Evolutionary conservation across 768 basidiomycete species (phyloP).

Genomic region (Hericium rajendrae): DNA sequence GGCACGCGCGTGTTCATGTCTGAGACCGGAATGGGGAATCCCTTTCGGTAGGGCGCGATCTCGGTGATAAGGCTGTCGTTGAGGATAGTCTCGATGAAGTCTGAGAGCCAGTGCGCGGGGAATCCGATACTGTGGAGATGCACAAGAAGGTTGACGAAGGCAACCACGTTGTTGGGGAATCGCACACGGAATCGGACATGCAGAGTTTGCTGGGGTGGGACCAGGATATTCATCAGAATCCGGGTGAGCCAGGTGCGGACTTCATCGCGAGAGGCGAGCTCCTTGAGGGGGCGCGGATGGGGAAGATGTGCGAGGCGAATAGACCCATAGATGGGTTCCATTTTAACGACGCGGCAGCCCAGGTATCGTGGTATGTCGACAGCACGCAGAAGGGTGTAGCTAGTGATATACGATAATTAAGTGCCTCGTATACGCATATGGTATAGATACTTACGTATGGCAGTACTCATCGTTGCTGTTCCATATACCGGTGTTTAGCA

Average conservation of each 20-base stretch:
- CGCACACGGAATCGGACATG: too few relatives aligned
- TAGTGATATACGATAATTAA: background rate
- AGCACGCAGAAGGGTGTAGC: background rate
- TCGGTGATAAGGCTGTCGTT: conserved; percentile 20
- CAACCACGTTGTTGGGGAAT: conserved; percentile 3
- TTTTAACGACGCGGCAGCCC: background rate
- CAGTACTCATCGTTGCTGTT: background rate
- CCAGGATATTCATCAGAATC: background rate
- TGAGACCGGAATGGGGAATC: conserved; percentile 19
- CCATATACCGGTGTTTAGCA: conserved; percentile 1
- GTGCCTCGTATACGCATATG: too few relatives aligned
- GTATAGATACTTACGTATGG: background rate
- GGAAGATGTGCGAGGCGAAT: background rate
- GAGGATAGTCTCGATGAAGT: conserved; percentile 17
- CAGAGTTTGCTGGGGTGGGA: background rate
- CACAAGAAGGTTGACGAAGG: background rate
- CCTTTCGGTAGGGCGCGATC: conserved; percentile 18
- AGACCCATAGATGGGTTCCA: background rate
- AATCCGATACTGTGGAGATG: conserved; percentile 3
- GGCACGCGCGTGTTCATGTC: conserved; percentile 11
- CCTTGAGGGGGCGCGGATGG: background rate
- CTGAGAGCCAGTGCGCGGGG: conserved; percentile 1
- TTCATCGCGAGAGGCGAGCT: conserved; percentile 1
- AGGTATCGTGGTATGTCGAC: background rate
- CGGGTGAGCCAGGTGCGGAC: conserved; percentile 2